These are phyloP conservation scores for Colletotrichum noveboracense DNA, from an alignment of 2,329 filamentous ascomycete genomes.

Conservation along the genomic window DNA sequence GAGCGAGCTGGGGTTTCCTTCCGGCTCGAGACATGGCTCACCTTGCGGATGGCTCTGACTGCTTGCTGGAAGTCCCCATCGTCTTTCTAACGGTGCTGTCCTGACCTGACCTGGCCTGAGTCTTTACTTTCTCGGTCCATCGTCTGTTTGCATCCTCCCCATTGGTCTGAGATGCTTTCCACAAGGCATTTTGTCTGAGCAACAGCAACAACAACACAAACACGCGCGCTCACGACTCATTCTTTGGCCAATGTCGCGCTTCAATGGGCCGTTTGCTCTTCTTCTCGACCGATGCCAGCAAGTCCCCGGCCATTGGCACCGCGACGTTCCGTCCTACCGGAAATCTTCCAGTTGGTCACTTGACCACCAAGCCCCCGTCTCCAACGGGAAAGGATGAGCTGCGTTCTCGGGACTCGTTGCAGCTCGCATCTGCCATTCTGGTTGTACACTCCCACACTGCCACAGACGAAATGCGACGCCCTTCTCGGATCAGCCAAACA, in stretches of 20 bases:
- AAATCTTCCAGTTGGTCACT: conserved; percentile 18
- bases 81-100: neutral
- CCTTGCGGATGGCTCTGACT: neutral
- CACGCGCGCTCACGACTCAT: neutral
- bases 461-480: neutral
- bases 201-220: neutral
- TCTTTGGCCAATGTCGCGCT: neutral
- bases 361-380: conserved; percentile 5
- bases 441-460: neutral
- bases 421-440: neutral
- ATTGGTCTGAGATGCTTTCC: neutral
- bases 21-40: neutral
- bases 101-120: neutral
- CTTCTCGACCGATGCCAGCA: neutral
- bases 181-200: neutral
- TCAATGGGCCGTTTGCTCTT: neutral
- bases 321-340: conserved; percentile 11
- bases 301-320: neutral
- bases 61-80: neutral
- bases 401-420: neutral
- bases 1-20: neutral
- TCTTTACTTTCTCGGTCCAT: neutral
- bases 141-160: neutral
- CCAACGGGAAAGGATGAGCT: conserved; percentile 12
- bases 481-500: neutral